A percentile compares a stretch with the other conserved stretches of the same genome.
Evolutionary conservation across 257 asterid genomes (phyloP).

Genomic region (Nicotiana tomentosiformis): DNA sequence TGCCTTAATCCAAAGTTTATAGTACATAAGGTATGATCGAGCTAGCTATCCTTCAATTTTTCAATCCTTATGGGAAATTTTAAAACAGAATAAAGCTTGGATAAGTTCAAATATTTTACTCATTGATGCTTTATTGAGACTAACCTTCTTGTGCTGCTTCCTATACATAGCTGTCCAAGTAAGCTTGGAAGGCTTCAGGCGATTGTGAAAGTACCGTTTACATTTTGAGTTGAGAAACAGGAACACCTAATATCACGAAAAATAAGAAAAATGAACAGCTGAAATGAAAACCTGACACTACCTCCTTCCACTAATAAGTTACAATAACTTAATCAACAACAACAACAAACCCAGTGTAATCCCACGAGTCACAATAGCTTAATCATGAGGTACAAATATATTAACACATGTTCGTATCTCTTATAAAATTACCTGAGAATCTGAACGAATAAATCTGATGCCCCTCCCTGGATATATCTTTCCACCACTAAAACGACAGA

Average conservation of each 20-base stretch:
- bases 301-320: not conserved
- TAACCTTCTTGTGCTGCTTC: conserved; percentile 81
- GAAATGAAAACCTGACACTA: not conserved
- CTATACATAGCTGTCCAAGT: conserved; percentile 88
- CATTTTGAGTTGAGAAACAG: conserved; percentile 79
- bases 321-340: not conserved
- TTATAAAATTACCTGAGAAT: conserved; percentile 55
- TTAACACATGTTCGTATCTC: too few relatives aligned
- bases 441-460: conserved; percentile 60
- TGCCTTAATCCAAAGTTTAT: not conserved
- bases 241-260: conserved; percentile 42
- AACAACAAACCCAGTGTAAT: too few relatives aligned
- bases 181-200: conserved; percentile 82
- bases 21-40: not conserved
- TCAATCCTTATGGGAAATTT: not conserved
- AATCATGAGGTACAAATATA: not conserved
- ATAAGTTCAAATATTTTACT: not conserved
- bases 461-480: conserved; percentile 88
- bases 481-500: conserved; percentile 72
- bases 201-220: conserved; percentile 83
- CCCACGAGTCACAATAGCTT: not conserved
- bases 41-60: not conserved
- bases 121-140: not conserved
- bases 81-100: not conserved
- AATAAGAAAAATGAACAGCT: not conserved